phyloP scores from a whole-genome alignment of 805 yeast species.

The Zygosaccharomyces siamensis region DNA sequence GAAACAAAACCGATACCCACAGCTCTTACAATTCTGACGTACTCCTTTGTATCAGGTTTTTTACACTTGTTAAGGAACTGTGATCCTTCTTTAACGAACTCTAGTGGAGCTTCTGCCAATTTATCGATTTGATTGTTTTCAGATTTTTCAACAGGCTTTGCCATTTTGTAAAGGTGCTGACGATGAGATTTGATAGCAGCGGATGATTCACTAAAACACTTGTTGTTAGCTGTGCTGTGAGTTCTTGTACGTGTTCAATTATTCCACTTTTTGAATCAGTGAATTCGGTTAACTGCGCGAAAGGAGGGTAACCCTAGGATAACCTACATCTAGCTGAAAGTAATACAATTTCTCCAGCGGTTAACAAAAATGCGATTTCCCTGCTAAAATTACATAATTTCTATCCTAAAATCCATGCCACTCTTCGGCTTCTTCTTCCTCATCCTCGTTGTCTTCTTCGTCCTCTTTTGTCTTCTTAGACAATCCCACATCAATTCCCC shows the following conservation, averaged over 20 bases:
- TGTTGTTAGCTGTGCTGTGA: neutral
- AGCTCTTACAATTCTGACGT: slow-evolving; percentile 82
- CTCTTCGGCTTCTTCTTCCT: slow-evolving; percentile 35
- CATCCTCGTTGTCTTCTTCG: slow-evolving; percentile 32
- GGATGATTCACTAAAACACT: neutral
- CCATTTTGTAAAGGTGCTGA: slow-evolving; percentile 13
- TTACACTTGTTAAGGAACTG: slow-evolving; percentile 87
- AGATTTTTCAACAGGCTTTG: slow-evolving; percentile 29
- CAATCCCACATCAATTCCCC: slow-evolving; percentile 47
- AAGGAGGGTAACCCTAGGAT: neutral
- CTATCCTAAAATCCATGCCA: slow-evolving; percentile 39
- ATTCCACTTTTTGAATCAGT: neutral
- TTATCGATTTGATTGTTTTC: slow-evolving; percentile 46
- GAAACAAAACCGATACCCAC: slow-evolving; percentile 95
- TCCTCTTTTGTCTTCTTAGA: slow-evolving; percentile 27
- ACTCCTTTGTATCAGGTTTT: slow-evolving; percentile 88
- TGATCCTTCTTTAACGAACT: slow-evolving; percentile 85
- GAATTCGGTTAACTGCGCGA: neutral
- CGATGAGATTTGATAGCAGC: neutral
- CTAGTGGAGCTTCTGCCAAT: slow-evolving; percentile 80
- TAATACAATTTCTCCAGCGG: neutral
- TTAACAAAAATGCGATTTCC: neutral
- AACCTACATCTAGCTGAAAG: neutral
- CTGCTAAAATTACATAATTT: neutral
- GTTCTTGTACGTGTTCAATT: neutral